A percentile compares a stretch with the other conserved stretches of the same genome.
These are phyloP conservation scores for Exophiala alcalophila DNA, from an alignment of 2,329 filamentous ascomycete species.

Conservation along the genomic window DNA sequence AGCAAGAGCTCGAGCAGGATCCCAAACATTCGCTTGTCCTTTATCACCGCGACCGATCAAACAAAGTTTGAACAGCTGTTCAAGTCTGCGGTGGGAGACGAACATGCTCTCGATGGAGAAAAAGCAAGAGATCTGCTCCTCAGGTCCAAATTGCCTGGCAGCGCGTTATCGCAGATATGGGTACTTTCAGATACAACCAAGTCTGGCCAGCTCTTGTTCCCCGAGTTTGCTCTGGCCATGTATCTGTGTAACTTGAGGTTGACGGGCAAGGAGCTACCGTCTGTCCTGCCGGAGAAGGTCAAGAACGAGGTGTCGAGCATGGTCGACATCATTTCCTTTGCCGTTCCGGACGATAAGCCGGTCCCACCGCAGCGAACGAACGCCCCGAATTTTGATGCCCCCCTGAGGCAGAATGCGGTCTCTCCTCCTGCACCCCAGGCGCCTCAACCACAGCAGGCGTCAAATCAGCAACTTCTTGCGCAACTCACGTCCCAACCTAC, in stretches of 20 bases:
- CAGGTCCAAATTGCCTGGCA: constrained; percentile 82
- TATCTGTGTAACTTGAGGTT: constrained; percentile 94
- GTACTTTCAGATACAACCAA: constrained; percentile 92
- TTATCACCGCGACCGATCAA: constrained; percentile 93
- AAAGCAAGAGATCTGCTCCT: constrained; percentile 87
- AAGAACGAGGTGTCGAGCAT: constrained; percentile 98
- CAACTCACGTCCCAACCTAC: constrained; percentile 55
- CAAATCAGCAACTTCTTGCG: constrained; percentile 61
- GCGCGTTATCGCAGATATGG: constrained; percentile 91
- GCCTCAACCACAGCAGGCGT: constrained; percentile 67
- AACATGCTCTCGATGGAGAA: constrained; percentile 81
- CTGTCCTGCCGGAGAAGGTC: constrained; percentile 73
- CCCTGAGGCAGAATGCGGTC: constrained; percentile 48
- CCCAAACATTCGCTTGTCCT: constrained; percentile 88
- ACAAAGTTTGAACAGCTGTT: constrained; percentile 97
- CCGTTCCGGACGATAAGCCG: constrained; percentile 69
- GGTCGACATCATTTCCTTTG: constrained; percentile 99
- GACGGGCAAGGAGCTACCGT: constrained; percentile 77
- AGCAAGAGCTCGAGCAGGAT: constrained; percentile 64
- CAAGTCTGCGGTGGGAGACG: constrained; percentile 86
- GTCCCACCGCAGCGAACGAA: constrained; percentile 56
- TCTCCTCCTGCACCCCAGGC: constrained; percentile 58
- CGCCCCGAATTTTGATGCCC: constrained; percentile 66
- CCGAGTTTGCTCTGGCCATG: constrained; percentile 96
- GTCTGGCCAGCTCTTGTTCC: constrained; percentile 92